Evolutionary conservation across 129 eudicot species (phyloP).

Genomic region (Chrysanthemum seticuspe): DNA sequence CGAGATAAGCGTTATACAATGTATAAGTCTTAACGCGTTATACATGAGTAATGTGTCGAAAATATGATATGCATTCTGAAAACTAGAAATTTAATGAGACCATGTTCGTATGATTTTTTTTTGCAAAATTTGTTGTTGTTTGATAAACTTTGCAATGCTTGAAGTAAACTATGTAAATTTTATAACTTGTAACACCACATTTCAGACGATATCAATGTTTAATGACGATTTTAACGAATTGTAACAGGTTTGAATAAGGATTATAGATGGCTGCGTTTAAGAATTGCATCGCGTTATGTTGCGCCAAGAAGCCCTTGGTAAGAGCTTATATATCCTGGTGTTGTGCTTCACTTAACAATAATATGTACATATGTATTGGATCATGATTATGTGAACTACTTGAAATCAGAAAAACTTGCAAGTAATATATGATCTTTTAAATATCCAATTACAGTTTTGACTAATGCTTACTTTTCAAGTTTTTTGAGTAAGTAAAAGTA

Average conservation of each 20-base stretch:
- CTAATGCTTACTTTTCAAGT: no score
- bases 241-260: slow-evolving; percentile 17
- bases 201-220: background rate
- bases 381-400: no score
- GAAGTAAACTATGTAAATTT: no score
- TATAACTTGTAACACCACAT: background rate
- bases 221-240: background rate
- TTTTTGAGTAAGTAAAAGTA: no score
- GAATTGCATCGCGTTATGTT: slow-evolving; percentile 55
- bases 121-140: background rate
- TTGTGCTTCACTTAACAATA: background rate
- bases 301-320: slow-evolving; percentile 45
- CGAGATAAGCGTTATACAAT: background rate
- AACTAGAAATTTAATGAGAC: background rate
- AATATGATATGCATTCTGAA: background rate
- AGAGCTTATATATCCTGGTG: slow-evolving; percentile 3
- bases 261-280: slow-evolving; percentile 40
- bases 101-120: background rate
- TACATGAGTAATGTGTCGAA: background rate
- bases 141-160: background rate
- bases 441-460: no score
- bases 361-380: no score
- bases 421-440: no score
- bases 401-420: no score
- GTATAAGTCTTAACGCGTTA: background rate